These are phyloP conservation scores for Kalaharituber pfeilii DNA, from an alignment of 2,329 filamentous ascomycete species.

Conservation along the genomic window DNA sequence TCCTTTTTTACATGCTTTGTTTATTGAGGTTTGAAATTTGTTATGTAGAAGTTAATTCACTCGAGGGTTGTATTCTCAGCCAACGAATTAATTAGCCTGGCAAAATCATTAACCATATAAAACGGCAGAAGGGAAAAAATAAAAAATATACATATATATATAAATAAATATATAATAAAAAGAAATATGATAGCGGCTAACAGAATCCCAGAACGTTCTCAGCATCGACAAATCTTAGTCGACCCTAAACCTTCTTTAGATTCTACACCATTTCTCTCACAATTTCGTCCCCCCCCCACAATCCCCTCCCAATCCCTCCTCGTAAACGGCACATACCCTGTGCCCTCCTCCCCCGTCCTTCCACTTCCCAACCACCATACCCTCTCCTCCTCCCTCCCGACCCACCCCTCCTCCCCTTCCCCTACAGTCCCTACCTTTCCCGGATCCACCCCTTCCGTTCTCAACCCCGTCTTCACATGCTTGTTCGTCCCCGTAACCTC, in stretches of 20 bases:
- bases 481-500: conserved; percentile 73
- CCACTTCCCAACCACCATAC: conserved; percentile 45
- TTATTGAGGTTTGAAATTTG: no score
- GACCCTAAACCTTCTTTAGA: neutral
- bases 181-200: no score
- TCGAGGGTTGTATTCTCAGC: no score
- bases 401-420: conserved; percentile 26
- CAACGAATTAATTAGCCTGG: no score
- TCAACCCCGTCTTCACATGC: conserved; percentile 60
- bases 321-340: conserved; percentile 50
- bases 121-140: no score
- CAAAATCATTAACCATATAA: no score
- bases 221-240: neutral
- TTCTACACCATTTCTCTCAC: conserved; percentile 26
- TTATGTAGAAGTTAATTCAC: no score
- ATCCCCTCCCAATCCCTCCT: conserved; percentile 51
- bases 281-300: conserved; percentile 52
- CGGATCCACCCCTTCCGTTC: conserved; percentile 58
- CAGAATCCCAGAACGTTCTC: neutral
- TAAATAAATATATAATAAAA: no score
- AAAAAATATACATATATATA: no score
- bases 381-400: conserved; percentile 31
- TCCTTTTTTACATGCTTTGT: no score
- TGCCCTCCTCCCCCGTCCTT: conserved; percentile 28
- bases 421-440: conserved; percentile 29